Conservation (phyloP, 345 rosid genomes). For the Eucalyptus tenuipes region DNA sequence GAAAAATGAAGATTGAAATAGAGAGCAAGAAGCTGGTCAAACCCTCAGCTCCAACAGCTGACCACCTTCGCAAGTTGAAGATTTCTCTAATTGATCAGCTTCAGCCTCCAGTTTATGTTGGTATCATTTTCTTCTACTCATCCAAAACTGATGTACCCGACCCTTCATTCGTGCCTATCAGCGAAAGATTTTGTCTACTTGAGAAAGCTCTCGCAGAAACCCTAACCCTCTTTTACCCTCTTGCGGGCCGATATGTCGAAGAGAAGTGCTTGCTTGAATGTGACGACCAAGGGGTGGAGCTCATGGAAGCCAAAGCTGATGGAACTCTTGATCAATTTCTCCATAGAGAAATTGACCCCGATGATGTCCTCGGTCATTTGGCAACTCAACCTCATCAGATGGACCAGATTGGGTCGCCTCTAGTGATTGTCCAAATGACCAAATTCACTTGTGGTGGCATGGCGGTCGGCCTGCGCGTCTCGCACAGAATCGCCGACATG, state of each 20-base stretch:
- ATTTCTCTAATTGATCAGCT: slow-evolving; percentile 29
- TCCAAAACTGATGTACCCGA: background rate
- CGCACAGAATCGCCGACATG: slow-evolving; percentile 7
- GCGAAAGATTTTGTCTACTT: slow-evolving; percentile 5
- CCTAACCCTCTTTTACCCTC: slow-evolving; percentile 5
- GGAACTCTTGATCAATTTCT: background rate
- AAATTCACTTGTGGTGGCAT: slow-evolving; percentile 10
- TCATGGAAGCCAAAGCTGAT: background rate
- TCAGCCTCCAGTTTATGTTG: slow-evolving; percentile 18
- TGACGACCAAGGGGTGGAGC: slow-evolving; percentile 12
- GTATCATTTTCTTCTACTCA: background rate
- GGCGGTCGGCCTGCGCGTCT: background rate
- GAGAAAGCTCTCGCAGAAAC: slow-evolving; percentile 14
- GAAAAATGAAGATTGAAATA: slow-evolving; percentile 7
- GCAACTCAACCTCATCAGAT: background rate
- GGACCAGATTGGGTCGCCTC: background rate
- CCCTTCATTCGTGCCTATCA: background rate
- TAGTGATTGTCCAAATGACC: slow-evolving; percentile 1
- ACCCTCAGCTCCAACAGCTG: slow-evolving; percentile 34
- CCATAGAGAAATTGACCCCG: background rate
- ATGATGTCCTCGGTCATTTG: background rate
- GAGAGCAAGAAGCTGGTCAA: slow-evolving; percentile 20
- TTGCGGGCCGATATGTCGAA: slow-evolving; percentile 1
- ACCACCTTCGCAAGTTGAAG: slow-evolving; percentile 10
- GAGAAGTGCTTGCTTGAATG: slow-evolving; percentile 1